Evolutionary conservation across 2,329 filamentous ascomycete species (phyloP).

Genomic region (Colletotrichum gloeosporioides): DNA sequence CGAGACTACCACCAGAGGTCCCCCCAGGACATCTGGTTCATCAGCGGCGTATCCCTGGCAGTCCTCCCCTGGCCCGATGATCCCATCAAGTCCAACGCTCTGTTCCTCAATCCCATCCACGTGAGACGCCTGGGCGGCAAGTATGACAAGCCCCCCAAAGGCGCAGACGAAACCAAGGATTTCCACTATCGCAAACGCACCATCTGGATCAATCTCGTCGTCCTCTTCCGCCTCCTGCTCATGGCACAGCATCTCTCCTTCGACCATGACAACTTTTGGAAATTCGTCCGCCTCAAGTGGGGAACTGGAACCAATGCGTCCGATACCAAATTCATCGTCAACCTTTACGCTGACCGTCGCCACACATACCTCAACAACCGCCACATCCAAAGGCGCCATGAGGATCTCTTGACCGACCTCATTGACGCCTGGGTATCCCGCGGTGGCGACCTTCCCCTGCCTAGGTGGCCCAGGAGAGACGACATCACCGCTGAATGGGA

Average conservation of each 20-base stretch:
- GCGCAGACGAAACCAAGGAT: not conserved
- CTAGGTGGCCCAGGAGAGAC: not conserved
- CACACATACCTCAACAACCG: not conserved
- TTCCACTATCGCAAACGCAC: not conserved
- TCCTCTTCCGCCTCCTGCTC: constrained; percentile 1
- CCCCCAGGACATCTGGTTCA: not conserved
- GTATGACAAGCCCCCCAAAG: not conserved
- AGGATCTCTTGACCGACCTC: constrained; percentile 3
- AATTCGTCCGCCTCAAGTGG: not conserved
- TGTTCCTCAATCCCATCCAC: not conserved
- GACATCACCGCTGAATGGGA: not conserved
- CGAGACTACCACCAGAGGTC: not conserved
- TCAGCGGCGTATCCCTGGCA: not conserved
- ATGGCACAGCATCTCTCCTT: constrained; percentile 1
- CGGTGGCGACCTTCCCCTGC: not conserved
- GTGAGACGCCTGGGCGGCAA: not conserved
- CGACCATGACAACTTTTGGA: not conserved
- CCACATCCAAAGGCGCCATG: not conserved
- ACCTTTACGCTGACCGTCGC: not conserved
- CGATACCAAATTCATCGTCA: not conserved
- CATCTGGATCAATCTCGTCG: constrained; percentile 2
- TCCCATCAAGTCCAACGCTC: not conserved
- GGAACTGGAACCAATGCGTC: too few species aligned
- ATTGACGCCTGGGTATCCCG: constrained; percentile 4
- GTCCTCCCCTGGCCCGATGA: not conserved